phyloP scores from a whole-genome alignment of 805 yeast species.

The Lipomyces spencermartinsiae region DNA sequence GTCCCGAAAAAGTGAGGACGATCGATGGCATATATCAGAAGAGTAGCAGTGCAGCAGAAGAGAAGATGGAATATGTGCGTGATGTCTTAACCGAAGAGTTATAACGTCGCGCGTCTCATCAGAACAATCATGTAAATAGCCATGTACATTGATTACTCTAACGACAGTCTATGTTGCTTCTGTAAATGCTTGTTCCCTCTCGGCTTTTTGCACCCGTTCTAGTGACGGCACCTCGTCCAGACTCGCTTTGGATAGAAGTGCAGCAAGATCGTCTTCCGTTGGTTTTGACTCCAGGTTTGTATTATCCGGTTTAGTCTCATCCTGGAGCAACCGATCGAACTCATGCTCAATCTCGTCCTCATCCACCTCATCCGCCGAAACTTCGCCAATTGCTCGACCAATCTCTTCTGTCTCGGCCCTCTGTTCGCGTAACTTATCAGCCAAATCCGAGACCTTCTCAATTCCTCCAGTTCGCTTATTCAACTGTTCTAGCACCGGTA shows the following conservation, averaged over 20 bases:
- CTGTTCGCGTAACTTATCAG: constrained; percentile 52
- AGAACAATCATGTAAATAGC: neutral
- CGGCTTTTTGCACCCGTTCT: neutral
- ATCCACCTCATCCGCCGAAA: constrained; percentile 43
- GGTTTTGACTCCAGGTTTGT: neutral
- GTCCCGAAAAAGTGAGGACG: neutral
- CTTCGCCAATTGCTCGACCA: constrained; percentile 46
- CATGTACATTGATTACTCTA: neutral
- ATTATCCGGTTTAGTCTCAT: constrained; percentile 33
- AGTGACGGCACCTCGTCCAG: constrained; percentile 22
- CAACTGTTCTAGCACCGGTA: constrained; percentile 57
- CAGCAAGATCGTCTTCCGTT: constrained; percentile 16
- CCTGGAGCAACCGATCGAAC: constrained; percentile 47
- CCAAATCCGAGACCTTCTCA: constrained; percentile 51
- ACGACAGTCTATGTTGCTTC: neutral
- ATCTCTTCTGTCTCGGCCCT: constrained; percentile 50
- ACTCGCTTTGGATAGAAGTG: constrained; percentile 19
- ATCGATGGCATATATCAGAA: neutral
- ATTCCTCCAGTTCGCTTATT: constrained; percentile 53
- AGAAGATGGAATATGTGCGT: neutral
- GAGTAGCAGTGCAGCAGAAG: neutral
- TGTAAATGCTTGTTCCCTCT: neutral
- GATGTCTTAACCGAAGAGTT: neutral
- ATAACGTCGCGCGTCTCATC: neutral
- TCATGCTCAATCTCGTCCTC: constrained; percentile 52